phyloP scores from a whole-genome alignment of 202 grass and related monocot genomes.

The Hordeum pubiflorum region DNA sequence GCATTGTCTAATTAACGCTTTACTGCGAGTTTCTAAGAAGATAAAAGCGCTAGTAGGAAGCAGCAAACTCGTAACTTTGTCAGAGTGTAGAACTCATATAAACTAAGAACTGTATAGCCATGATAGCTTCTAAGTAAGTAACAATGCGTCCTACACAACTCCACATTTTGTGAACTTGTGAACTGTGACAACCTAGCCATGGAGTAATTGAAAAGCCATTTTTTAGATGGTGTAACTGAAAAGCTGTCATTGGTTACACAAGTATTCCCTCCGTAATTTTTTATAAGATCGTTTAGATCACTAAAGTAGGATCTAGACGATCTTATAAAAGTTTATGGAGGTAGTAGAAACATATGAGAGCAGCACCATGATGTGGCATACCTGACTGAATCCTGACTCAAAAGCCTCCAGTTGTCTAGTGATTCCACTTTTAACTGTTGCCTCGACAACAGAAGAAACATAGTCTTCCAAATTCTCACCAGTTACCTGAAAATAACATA shows the following conservation, averaged over 20 bases:
- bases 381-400: conserved; percentile 91
- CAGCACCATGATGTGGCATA: conserved; percentile 19
- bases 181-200: not conserved
- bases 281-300: no score
- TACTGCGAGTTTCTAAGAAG: not conserved
- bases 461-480: conserved; percentile 77
- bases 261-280: no score
- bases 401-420: conserved; percentile 73
- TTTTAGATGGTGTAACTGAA: not conserved
- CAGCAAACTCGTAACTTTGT: not conserved
- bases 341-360: conserved; percentile 12
- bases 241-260: not conserved
- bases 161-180: conserved; percentile 7
- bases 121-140: not conserved
- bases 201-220: not conserved
- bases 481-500: conserved; percentile 49
- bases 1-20: not conserved
- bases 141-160: not conserved
- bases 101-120: not conserved
- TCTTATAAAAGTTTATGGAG: no score
- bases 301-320: no score
- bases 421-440: conserved; percentile 64
- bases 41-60: not conserved
- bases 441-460: conserved; percentile 61
- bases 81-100: not conserved